A percentile compares a stretch with the other conserved stretches of the same genome.
phyloP scores from a whole-genome alignment of 306 rosid species.

The Medicago truncatula region MtrunA17r5.0-ANR NC_053048.1:48576001-48576500 shows the following conservation, averaged over 20 bases:
- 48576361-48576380: background rate
- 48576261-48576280: constrained; percentile 96
- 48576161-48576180: constrained; percentile 45
- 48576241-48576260: constrained; percentile 72
- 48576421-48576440: background rate
- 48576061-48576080: constrained; percentile 44
- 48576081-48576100: constrained; percentile 57
- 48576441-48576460: background rate
- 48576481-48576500: too few species aligned
- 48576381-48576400: constrained; percentile 18
- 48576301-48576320: constrained; percentile 20
- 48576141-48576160: constrained; percentile 43
- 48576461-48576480: background rate
- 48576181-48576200: constrained; percentile 48
- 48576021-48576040: constrained; percentile 32
- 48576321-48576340: background rate
- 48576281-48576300: constrained; percentile 62
- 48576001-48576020: constrained; percentile 20
- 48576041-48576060: constrained; percentile 31
- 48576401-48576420: background rate
- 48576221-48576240: constrained; percentile 47
- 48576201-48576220: constrained; percentile 70
- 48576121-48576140: constrained; percentile 50
- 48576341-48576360: background rate
- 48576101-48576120: constrained; percentile 68